Conservation (phyloP, 2,329 filamentous ascomycete species). For the Epichloe typhina region DNA sequence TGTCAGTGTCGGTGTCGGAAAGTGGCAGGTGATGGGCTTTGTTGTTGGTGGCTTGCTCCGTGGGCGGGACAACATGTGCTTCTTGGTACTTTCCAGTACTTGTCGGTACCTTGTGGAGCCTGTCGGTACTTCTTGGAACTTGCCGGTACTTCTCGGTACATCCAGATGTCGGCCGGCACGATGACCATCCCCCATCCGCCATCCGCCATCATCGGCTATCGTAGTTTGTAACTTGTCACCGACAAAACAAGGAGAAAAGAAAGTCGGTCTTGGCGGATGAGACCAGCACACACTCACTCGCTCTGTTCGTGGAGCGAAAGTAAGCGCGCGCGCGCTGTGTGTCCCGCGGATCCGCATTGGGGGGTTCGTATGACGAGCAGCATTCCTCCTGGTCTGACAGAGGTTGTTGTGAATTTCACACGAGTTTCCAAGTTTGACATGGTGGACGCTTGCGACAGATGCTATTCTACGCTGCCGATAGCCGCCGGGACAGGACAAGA, state of each 20-base stretch:
- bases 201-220: neutral
- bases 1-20: too few relatives aligned
- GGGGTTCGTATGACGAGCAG: neutral
- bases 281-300: neutral
- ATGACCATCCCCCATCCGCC: neutral
- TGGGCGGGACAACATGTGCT: too few relatives aligned
- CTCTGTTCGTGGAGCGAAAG: neutral
- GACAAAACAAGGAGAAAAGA: neutral
- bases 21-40: too few relatives aligned
- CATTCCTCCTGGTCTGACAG: neutral
- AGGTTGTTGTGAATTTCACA: neutral
- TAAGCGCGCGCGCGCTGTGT: neutral
- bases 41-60: too few relatives aligned
- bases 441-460: neutral
- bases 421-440: neutral
- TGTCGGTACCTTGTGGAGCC: too few relatives aligned
- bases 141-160: too few relatives aligned
- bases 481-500: neutral
- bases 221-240: neutral
- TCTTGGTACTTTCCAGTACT: too few relatives aligned
- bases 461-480: neutral
- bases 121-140: too few relatives aligned
- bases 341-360: neutral
- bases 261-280: neutral
- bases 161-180: too few relatives aligned